Conservation (phyloP, 176 grass and related monocot species). For the Carex scoparia region DNA sequence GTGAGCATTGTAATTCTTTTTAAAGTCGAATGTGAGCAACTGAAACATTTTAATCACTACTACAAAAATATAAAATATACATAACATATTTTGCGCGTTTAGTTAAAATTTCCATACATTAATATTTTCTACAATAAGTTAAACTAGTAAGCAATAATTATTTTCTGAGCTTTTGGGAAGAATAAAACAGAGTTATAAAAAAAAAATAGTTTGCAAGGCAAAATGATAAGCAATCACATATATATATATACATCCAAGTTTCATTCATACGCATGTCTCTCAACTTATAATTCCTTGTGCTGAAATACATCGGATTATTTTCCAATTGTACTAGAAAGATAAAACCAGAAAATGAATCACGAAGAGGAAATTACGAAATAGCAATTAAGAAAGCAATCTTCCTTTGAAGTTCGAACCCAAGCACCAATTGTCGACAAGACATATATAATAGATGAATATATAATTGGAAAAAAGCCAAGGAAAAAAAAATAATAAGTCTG, state of each 20-base stretch:
- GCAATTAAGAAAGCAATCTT: constrained; percentile 2
- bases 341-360: background rate
- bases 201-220: background rate
- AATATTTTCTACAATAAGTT: no score
- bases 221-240: background rate
- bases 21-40: no score
- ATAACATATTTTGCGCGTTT: no score
- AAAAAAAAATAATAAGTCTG: background rate
- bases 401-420: background rate
- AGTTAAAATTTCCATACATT: no score
- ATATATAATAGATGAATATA: background rate
- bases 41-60: no score
- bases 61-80: no score
- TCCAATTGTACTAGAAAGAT: background rate
- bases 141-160: no score
- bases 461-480: background rate
- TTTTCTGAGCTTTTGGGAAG: background rate
- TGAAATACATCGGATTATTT: constrained; percentile 5
- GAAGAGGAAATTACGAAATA: background rate
- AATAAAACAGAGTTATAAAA: background rate
- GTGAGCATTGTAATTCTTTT: no score
- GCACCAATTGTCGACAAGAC: background rate
- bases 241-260: background rate
- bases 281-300: background rate
- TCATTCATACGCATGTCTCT: background rate